These are phyloP conservation scores for Priceomyces medius DNA, from an alignment of 805 yeast genomes.

Conservation along the genomic window DNA sequence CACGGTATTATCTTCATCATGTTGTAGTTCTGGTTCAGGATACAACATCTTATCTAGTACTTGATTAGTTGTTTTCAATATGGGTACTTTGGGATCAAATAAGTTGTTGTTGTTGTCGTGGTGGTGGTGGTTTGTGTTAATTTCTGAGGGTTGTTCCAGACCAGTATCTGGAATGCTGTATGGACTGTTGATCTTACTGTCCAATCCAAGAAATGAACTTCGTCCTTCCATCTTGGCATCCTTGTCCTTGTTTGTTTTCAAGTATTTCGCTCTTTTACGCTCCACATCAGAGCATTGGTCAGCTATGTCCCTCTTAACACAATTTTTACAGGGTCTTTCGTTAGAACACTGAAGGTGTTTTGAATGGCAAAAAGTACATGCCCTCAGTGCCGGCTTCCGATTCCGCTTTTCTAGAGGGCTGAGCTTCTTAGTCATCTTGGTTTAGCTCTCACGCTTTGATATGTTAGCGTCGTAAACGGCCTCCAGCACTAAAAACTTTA, in stretches of 20 bases:
- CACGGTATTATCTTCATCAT: constrained; percentile 15
- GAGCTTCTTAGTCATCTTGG: constrained; percentile 60
- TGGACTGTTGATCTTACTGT: background rate
- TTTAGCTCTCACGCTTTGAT: background rate
- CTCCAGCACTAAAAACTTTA: too few relatives aligned
- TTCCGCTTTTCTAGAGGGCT: constrained; percentile 50
- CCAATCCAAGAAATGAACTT: background rate
- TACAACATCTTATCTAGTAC: constrained; percentile 24
- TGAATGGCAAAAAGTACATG: constrained; percentile 69
- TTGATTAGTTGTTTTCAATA: constrained; percentile 29
- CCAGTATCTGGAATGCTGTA: background rate
- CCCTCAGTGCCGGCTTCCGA: constrained; percentile 64
- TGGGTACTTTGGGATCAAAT: constrained; percentile 9
- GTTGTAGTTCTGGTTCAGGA: constrained; percentile 6
- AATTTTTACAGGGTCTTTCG: constrained; percentile 69
- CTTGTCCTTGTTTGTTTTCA: constrained; percentile 10
- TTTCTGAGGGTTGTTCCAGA: background rate
- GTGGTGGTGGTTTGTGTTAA: background rate
- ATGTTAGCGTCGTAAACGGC: too few relatives aligned
- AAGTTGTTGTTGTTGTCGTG: background rate
- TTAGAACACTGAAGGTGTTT: constrained; percentile 75
- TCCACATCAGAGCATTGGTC: constrained; percentile 58
- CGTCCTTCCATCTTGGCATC: background rate
- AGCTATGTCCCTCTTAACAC: constrained; percentile 59
- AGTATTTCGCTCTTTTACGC: constrained; percentile 49